Evolutionary conservation across 2,329 filamentous ascomycete genomes (phyloP).

Genomic region (Ascochyta fabae): DNA sequence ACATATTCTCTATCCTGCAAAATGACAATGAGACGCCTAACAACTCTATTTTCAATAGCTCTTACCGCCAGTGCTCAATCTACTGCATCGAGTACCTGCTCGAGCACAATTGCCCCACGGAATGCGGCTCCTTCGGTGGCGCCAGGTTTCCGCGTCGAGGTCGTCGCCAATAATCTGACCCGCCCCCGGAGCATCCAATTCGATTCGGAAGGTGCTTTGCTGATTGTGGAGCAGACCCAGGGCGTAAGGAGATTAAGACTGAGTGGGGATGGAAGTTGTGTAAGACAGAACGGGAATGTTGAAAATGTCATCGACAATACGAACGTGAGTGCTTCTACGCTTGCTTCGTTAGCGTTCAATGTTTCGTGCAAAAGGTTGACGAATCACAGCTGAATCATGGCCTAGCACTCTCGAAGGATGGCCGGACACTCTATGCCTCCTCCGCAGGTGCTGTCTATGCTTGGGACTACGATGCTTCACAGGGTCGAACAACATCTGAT

Average conservation of each 20-base stretch:
- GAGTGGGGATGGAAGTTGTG: conserved; percentile 37
- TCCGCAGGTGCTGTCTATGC: conserved; percentile 64
- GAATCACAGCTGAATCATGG: conserved; percentile 58
- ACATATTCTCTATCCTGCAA: conserved; percentile 10
- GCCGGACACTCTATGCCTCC: conserved; percentile 62
- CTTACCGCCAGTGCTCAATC: conserved; percentile 34
- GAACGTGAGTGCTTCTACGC: conserved; percentile 31
- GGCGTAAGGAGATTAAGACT: conserved; percentile 51
- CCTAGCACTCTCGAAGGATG: conserved; percentile 57
- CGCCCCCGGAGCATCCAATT: conserved; percentile 57
- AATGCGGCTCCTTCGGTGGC: conserved; percentile 52
- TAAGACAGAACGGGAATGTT: conserved; percentile 31
- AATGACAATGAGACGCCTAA: conserved; percentile 35
- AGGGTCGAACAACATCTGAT: conserved; percentile 55
- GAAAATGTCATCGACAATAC: conserved; percentile 36
- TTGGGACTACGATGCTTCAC: conserved; percentile 68
- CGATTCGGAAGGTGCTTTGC: conserved; percentile 55
- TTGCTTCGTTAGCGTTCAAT: background rate
- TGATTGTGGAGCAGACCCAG: conserved; percentile 56
- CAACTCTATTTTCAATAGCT: conserved; percentile 32
- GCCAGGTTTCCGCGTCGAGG: conserved; percentile 50
- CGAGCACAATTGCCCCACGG: conserved; percentile 44
- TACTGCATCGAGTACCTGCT: conserved; percentile 37
- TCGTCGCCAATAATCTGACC: conserved; percentile 55
- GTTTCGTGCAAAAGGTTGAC: conserved; percentile 1